Evolutionary conservation across 2,329 filamentous ascomycete species (phyloP).

Genomic region (Diaporthe sp.): DNA sequence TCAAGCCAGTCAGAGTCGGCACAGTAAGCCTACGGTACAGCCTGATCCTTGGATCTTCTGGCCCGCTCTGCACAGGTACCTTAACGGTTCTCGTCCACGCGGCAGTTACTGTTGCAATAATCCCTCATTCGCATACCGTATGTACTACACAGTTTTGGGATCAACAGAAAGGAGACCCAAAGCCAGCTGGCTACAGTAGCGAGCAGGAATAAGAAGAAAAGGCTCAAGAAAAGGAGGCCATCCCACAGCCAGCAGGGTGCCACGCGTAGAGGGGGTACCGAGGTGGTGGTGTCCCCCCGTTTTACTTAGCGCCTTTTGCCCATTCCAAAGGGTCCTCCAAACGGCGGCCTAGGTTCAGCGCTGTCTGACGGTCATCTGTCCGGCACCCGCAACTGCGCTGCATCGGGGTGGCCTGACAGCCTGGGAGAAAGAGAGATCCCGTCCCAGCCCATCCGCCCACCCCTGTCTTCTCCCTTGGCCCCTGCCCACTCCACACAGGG

Average conservation of each 20-base stretch:
- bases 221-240: background rate
- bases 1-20: slow-evolving; percentile 13
- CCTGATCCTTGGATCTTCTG: slow-evolving; percentile 12
- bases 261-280: background rate
- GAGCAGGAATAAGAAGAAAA: background rate
- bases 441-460: slow-evolving; percentile 7
- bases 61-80: background rate
- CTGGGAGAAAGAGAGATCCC: slow-evolving; percentile 28
- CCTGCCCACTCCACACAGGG: slow-evolving; percentile 9
- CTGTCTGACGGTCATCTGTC: slow-evolving; percentile 23
- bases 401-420: slow-evolving; percentile 29
- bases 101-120: slow-evolving; percentile 2
- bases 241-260: background rate
- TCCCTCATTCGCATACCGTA: background rate
- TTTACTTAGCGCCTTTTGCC: slow-evolving; percentile 26
- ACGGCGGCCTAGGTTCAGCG: background rate
- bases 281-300: slow-evolving; percentile 7
- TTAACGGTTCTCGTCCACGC: background rate
- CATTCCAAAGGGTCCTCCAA: slow-evolving; percentile 17
- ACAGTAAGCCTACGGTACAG: slow-evolving; percentile 29
- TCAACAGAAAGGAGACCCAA: background rate
- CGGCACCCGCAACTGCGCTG: background rate
- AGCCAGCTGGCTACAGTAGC: background rate
- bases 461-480: slow-evolving; percentile 20
- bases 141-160: background rate